phyloP scores from a whole-genome alignment of 164 flowering plant genomes.

The Echeveria elegans region DNA sequence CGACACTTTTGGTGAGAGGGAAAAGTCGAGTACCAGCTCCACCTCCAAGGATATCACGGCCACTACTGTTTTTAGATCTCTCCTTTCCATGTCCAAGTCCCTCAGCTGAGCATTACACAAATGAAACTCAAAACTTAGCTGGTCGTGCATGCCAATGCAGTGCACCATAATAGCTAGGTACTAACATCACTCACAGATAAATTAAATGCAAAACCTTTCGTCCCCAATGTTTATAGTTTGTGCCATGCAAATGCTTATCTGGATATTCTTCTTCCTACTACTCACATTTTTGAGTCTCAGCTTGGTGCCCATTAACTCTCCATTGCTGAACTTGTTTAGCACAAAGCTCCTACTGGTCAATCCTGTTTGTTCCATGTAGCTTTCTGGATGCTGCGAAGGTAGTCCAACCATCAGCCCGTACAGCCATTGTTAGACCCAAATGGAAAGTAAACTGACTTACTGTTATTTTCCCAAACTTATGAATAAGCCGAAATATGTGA shows the following conservation, averaged over 20 bases:
- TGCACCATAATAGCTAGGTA: not conserved
- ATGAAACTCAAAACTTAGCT: no score
- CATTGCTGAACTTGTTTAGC: slow-evolving; percentile 39
- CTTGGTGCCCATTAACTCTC: slow-evolving; percentile 74
- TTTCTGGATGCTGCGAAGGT: slow-evolving; percentile 40
- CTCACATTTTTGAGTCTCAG: slow-evolving; percentile 16
- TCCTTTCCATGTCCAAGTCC: slow-evolving; percentile 48
- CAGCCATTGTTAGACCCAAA: slow-evolving; percentile 32
- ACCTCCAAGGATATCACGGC: slow-evolving; percentile 88
- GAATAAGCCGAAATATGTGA: slow-evolving; percentile 9
- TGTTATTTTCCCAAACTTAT: not conserved
- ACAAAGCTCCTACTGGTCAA: slow-evolving; percentile 23
- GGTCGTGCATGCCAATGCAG: not conserved
- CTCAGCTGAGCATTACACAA: slow-evolving; percentile 52
- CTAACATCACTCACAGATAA: not conserved
- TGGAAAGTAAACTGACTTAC: not conserved
- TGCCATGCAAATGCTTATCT: slow-evolving; percentile 36
- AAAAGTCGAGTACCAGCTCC: slow-evolving; percentile 97
- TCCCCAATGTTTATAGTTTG: slow-evolving; percentile 30
- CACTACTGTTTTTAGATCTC: slow-evolving; percentile 60
- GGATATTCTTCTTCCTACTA: slow-evolving; percentile 8
- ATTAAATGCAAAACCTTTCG: slow-evolving; percentile 62
- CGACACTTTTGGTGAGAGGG: slow-evolving; percentile 88
- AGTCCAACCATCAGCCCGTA: slow-evolving; percentile 38
- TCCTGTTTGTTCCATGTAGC: slow-evolving; percentile 20